These are phyloP conservation scores for Claviceps citrina DNA, from an alignment of 2,329 filamentous ascomycete genomes.

Conservation along the genomic window DNA sequence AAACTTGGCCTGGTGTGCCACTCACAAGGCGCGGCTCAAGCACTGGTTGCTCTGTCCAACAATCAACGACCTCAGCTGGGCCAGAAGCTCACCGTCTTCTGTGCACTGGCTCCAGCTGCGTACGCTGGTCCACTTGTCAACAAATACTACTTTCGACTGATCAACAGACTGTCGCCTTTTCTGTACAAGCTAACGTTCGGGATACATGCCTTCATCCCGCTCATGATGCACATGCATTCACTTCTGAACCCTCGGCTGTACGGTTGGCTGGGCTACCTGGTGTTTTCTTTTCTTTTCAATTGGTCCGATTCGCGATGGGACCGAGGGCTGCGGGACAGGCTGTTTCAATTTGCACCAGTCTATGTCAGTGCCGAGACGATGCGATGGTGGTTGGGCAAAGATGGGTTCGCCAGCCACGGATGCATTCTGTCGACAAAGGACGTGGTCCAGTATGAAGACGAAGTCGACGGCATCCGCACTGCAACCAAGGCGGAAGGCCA, in stretches of 20 bases:
- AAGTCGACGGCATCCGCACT: slow-evolving; percentile 33
- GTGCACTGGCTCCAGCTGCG: slow-evolving; percentile 75
- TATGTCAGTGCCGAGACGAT: slow-evolving; percentile 83
- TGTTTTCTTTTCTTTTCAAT: slow-evolving; percentile 78
- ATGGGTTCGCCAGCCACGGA: slow-evolving; percentile 65
- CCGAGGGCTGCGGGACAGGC: slow-evolving; percentile 55
- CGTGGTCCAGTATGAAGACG: slow-evolving; percentile 46
- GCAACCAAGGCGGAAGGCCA: background rate
- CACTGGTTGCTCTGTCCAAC: slow-evolving; percentile 75
- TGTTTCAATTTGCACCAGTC: slow-evolving; percentile 86
- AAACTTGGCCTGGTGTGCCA: slow-evolving; percentile 76
- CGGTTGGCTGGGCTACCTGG: slow-evolving; percentile 69
- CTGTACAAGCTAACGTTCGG: slow-evolving; percentile 76
- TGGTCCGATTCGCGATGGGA: slow-evolving; percentile 85
- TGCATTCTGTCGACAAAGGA: slow-evolving; percentile 74
- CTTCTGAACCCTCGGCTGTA: slow-evolving; percentile 53
- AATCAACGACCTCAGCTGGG: slow-evolving; percentile 78
- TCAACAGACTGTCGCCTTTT: slow-evolving; percentile 60
- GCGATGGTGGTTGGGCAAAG: slow-evolving; percentile 86
- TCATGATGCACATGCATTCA: slow-evolving; percentile 76
- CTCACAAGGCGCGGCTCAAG: slow-evolving; percentile 81
- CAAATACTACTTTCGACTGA: slow-evolving; percentile 84
- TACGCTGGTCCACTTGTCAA: slow-evolving; percentile 78
- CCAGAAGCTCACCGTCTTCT: slow-evolving; percentile 73
- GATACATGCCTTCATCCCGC: slow-evolving; percentile 81